Evolutionary conservation across 371 early-diverging fungal species (phyloP).

Genomic region (Mycotypha africana): DNA sequence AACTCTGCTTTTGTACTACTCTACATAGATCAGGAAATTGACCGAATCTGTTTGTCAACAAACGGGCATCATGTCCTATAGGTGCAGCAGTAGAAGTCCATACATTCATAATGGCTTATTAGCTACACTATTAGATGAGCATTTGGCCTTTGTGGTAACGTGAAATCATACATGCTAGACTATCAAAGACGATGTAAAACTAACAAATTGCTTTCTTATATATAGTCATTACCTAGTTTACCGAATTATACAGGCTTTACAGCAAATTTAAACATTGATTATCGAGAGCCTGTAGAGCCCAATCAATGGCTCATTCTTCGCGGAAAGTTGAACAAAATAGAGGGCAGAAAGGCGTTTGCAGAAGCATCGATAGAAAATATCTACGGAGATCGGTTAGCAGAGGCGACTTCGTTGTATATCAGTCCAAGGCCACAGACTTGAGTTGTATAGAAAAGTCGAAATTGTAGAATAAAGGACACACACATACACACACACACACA

Average conservation of each 20-base stretch:
- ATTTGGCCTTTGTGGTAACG: constrained; percentile 46
- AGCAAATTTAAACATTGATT: constrained; percentile 71
- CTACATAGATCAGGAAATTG: no score
- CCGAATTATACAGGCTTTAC: constrained; percentile 71
- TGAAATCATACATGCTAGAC: no score
- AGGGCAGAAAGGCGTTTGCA: constrained; percentile 74
- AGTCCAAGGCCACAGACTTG: constrained; percentile 31
- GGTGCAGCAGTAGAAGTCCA: constrained; percentile 67
- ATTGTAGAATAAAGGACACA: no score
- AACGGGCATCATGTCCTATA: neutral
- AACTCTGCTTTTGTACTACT: neutral
- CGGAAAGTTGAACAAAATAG: constrained; percentile 41
- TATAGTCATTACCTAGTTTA: constrained; percentile 47
- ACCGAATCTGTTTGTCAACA: neutral
- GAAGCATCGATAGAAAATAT: constrained; percentile 58
- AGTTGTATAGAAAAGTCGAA: no score
- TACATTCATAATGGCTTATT: constrained; percentile 69
- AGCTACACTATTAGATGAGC: constrained; percentile 68
- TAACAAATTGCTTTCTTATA: neutral
- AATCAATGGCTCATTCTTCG: constrained; percentile 60
- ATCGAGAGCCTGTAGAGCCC: constrained; percentile 56
- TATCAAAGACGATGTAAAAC: neutral
- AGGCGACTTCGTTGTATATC: constrained; percentile 57
- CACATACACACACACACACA: no score
- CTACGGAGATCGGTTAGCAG: constrained; percentile 34